Evolutionary conservation across 805 yeast genomes (phyloP).

Genomic region (Metschnikowia lachancei): DNA sequence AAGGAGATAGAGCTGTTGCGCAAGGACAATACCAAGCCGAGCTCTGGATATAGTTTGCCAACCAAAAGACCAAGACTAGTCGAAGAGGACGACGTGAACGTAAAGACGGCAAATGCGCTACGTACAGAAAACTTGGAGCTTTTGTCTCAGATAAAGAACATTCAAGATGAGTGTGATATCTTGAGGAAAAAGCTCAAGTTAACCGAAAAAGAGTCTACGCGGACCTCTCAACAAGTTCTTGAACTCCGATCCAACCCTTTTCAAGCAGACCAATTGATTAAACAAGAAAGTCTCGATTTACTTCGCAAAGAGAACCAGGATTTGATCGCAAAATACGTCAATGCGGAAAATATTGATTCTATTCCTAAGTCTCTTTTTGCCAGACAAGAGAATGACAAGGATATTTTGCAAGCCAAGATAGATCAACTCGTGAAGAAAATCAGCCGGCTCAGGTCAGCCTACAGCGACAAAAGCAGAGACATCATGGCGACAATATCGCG

Average conservation of each 20-base stretch:
- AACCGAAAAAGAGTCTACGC: constrained; percentile 19
- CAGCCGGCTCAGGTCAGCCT: constrained; percentile 54
- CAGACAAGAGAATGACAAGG: constrained; percentile 54
- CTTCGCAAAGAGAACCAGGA: constrained; percentile 59
- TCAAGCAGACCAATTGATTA: constrained; percentile 56
- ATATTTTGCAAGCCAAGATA: constrained; percentile 45
- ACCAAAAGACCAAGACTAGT: constrained; percentile 29
- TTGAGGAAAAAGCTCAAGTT: constrained; percentile 38
- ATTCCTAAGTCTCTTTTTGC: constrained; percentile 67
- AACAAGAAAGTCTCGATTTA: constrained; percentile 48
- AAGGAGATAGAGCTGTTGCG: constrained; percentile 46
- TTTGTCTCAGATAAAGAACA: constrained; percentile 34
- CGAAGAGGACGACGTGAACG: constrained; percentile 17
- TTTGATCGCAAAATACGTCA: constrained; percentile 35
- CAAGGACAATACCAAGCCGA: constrained; percentile 22
- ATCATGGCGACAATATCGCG: constrained; percentile 65
- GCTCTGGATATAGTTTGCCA: constrained; percentile 14
- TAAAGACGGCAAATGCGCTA: constrained; percentile 26
- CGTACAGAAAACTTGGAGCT: constrained; percentile 43
- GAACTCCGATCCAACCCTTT: constrained; percentile 69
- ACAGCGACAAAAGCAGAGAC: constrained; percentile 64
- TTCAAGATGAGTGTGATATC: constrained; percentile 34
- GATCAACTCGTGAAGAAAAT: constrained; percentile 51
- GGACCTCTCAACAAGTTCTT: constrained; percentile 42
- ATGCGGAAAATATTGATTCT: constrained; percentile 22